A percentile compares a stretch with the other conserved stretches of the same genome.
Evolutionary conservation across 1,139 yeast genomes (phyloP).

Genomic region (Candida sojae): DNA sequence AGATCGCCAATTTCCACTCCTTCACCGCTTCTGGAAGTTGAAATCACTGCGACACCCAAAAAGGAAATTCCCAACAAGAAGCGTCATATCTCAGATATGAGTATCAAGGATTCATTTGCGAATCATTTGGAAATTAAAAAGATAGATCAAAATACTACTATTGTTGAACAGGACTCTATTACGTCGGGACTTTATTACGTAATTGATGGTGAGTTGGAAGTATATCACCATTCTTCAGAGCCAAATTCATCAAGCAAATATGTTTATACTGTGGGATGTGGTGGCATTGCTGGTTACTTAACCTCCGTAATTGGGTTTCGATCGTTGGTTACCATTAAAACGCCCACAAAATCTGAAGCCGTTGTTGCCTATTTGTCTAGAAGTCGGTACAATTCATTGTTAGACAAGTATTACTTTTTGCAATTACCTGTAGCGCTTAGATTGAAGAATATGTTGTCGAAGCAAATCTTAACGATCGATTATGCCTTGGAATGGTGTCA

Average conservation of each 20-base stretch:
- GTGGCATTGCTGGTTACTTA: constrained; percentile 87
- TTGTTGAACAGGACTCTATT: constrained; percentile 65
- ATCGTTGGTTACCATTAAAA: constrained; percentile 68
- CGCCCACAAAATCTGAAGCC: constrained; percentile 54
- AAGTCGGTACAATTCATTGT: constrained; percentile 59
- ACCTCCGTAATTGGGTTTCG: constrained; percentile 79
- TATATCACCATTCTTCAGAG: constrained; percentile 36
- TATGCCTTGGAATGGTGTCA: constrained; percentile 96
- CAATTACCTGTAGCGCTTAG: constrained; percentile 77
- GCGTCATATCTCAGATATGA: constrained; percentile 12
- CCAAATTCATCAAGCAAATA: constrained; percentile 22
- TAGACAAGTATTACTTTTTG: constrained; percentile 76
- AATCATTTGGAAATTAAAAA: constrained; percentile 58
- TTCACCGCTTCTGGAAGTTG: neutral
- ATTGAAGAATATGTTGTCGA: constrained; percentile 65
- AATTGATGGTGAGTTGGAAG: constrained; percentile 74
- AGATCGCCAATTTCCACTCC: neutral
- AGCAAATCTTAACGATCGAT: constrained; percentile 72
- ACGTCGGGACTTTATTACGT: constrained; percentile 79
- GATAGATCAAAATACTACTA: constrained; percentile 52
- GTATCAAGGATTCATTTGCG: constrained; percentile 64
- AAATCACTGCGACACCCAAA: neutral
- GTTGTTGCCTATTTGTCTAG: constrained; percentile 76
- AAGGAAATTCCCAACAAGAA: constrained; percentile 2
- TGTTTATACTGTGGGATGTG: constrained; percentile 65